Base-by-base conservation (phyloP, 305 asterid genomes). In the Ajuga reptans region DNA sequence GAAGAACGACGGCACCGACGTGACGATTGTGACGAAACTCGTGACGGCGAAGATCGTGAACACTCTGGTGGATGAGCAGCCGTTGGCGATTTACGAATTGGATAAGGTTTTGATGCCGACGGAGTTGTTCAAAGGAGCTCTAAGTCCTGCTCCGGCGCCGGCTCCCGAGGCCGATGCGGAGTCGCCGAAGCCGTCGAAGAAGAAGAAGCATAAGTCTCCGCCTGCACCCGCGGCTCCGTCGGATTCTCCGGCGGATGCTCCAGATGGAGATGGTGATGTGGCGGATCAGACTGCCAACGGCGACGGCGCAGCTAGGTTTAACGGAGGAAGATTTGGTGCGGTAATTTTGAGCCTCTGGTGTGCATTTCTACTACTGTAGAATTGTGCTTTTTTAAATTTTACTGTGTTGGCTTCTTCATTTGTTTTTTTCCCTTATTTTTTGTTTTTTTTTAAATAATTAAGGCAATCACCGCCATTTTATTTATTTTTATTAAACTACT, bases 181-280 rank as follows among this genome's bases (percentile, higher is more conserved):
- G 56, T 55, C 88, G 27, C 91, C 96, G 34, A 82, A 75, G 69
- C 63, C 84, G n/a, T 70, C 85, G 1, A 85, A 73, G 80, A 85
- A 73, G 80, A 83, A 72, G 64, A 86, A 84, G 78, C 92, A 78
- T 17, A 86, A 78, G 72, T 75, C 95, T 0, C 86, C 92, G 3
- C 81, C 86, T 0, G 85, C 89, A 1, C 86, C 98, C 15, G 83
- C 77, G 0, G 75, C 80, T 9, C 83, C 85, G 33, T 71, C 89
- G 1, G 96, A 84, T 33, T 79, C 96, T 2, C 95, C 96, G 34
- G 89, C 95, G 11, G 96, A 84, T 65, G 77, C 89, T 6, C 98
- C 98, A 0, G 95, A 73, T 0, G 96, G 75, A 10, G 95, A 83
- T 0, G 96, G 78, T 7, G 95, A 83, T 14, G 83, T 82, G 27